Conservation (phyloP, 208 protist genomes). For the Wallacemonas sp. region DNA sequence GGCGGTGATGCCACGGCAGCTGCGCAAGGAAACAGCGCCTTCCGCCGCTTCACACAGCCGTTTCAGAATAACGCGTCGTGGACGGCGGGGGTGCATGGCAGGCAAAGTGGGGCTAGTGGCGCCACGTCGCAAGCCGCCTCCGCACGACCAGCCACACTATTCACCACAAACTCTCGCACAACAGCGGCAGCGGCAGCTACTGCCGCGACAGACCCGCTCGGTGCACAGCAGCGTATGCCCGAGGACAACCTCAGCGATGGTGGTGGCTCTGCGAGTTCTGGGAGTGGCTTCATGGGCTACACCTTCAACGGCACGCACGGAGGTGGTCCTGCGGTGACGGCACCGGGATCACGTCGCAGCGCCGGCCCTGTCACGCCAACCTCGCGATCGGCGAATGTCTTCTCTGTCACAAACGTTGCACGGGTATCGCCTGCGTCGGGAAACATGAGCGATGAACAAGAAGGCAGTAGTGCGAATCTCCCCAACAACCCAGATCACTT, state of each 20-base stretch:
- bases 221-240: too few species aligned
- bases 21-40: not conserved
- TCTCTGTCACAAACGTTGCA: not conserved
- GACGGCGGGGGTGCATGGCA: not conserved
- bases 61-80: not conserved
- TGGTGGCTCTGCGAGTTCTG: too few species aligned
- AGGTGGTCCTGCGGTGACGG: not conserved
- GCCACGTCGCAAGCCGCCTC: too few species aligned
- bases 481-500: constrained; percentile 16
- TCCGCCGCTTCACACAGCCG: constrained; percentile 1
- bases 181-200: not conserved
- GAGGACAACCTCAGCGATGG: too few species aligned
- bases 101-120: not conserved
- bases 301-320: constrained; percentile 17
- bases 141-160: too few species aligned
- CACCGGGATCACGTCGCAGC: not conserved
- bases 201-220: too few species aligned
- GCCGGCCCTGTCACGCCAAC: not conserved
- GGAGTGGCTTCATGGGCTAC: constrained; percentile 16
- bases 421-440: not conserved
- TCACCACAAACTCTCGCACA: not conserved
- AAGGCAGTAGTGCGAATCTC: not conserved
- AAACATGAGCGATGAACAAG: constrained; percentile 3
- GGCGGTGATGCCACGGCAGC: not conserved
- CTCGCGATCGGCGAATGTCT: not conserved